A percentile compares a stretch with the other conserved stretches of the same genome.
These are phyloP conservation scores for Pyrenophora seminiperda DNA, from an alignment of 2,329 filamentous ascomycete genomes.

Conservation along the genomic window DNA sequence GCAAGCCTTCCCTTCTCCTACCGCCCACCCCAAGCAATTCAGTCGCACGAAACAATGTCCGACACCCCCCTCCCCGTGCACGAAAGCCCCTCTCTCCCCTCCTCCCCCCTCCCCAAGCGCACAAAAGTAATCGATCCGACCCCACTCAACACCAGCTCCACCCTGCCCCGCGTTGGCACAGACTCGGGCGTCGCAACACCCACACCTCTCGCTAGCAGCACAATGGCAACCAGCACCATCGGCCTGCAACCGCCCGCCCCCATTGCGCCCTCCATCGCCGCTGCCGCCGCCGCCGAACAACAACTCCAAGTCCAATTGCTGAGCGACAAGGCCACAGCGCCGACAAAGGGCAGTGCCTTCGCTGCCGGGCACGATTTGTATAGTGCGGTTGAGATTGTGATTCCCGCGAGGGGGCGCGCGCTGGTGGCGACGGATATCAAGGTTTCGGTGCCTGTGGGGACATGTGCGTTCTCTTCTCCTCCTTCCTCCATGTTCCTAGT, in stretches of 20 bases:
- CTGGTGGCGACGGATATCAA: slow-evolving; percentile 89
- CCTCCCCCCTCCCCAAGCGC: slow-evolving; percentile 79
- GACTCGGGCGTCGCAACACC: slow-evolving; percentile 46
- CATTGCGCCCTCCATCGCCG: slow-evolving; percentile 31
- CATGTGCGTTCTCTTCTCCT: slow-evolving; percentile 65
- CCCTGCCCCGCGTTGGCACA: slow-evolving; percentile 33
- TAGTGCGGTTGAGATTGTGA: slow-evolving; percentile 70
- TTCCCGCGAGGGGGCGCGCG: slow-evolving; percentile 82
- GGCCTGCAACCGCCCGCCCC: slow-evolving; percentile 30
- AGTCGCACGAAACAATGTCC: slow-evolving; percentile 24
- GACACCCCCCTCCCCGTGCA: slow-evolving; percentile 39
- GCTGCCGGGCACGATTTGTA: slow-evolving; percentile 96
- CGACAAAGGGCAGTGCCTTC: slow-evolving; percentile 85
- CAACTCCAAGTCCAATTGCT: slow-evolving; percentile 91
- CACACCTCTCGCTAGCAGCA: slow-evolving; percentile 35
- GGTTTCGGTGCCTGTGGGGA: slow-evolving; percentile 87
- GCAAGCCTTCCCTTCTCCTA: too few species aligned
- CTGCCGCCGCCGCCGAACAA: slow-evolving; percentile 40
- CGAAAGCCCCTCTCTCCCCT: slow-evolving; percentile 63
- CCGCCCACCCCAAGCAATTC: too few species aligned
- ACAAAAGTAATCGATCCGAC: slow-evolving; percentile 66
- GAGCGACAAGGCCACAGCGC: slow-evolving; percentile 75
- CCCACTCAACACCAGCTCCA: slow-evolving; percentile 35
- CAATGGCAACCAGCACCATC: slow-evolving; percentile 25
- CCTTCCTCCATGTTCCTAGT: background rate